Base-by-base conservation (phyloP, 2,329 filamentous ascomycete genomes). In the Sclerotiophoma versabilis region DNA sequence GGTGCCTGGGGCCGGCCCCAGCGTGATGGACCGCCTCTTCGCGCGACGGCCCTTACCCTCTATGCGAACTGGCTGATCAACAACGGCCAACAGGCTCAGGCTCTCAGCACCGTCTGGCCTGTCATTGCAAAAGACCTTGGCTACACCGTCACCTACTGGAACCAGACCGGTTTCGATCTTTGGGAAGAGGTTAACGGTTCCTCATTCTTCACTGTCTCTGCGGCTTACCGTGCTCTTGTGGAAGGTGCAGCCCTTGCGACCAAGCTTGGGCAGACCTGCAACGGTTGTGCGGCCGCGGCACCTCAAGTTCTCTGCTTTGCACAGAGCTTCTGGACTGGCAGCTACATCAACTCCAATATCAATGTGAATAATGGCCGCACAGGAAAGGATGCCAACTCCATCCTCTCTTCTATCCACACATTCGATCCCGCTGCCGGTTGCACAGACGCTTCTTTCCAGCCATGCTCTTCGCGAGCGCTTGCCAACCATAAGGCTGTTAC, bases 121-220 rank as follows among this genome's bases (percentile, higher is more conserved):
- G 79, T 93, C 46, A 84, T 92, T 39, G 80, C 81, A 41, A 93
- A 92, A 62, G 91, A 95, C 65, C 80, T 96, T 27, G 82, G 81
- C 37, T 95, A 93, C 59, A 86, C 91, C 6, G 82, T 86, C 1
- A 84, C 91, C 67, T 90, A 91, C 76, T 83, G 81, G 77, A 84
- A 83, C 56, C 75, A 80, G 47, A 81, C 81, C 4, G 81, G 80
- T 5, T 95, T 86, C 66, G 91, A 96, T 71, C 81, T 96, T 3
- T 95, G 91, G 91, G 91, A 95, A 71, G 91, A 95, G 72, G 84
- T 93, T 12, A 78, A 80, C 20, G 89, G 90, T 33, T 87, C 84
- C 19, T 92, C 89, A 0, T 95, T 93, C 79, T 96, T 93, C 75
- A 95, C 91, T 1, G 77, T 87, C 26, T 84, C 86, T 3, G 82